These are phyloP conservation scores for Austroboletus novae-zelandiae DNA, from an alignment of 1,284 basidiomycete species.

Conservation along the genomic window DNA sequence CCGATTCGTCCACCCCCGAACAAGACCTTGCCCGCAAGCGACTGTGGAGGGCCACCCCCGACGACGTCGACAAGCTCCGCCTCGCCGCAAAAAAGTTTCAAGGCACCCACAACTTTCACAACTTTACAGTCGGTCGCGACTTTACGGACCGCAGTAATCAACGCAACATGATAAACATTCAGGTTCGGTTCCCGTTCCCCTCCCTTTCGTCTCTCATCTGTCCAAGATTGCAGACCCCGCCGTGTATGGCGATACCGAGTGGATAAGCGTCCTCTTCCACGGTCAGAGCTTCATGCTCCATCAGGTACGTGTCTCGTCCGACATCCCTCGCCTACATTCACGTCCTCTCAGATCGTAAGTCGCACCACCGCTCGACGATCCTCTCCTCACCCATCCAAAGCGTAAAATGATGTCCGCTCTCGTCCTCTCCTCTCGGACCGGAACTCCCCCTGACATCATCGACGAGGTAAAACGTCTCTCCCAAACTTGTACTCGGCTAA, in stretches of 20 bases:
- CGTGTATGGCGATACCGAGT: constrained; percentile 89
- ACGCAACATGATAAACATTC: constrained; percentile 83
- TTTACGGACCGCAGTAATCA: constrained; percentile 81
- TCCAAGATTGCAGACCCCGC: constrained; percentile 72
- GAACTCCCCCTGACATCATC: constrained; percentile 71
- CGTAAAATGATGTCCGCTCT: constrained; percentile 96
- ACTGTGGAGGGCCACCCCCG: constrained; percentile 60
- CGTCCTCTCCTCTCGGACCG: constrained; percentile 76
- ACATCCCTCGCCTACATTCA: constrained; percentile 1
- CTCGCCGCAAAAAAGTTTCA: constrained; percentile 63
- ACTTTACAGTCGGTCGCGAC: constrained; percentile 90
- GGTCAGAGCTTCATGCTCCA: constrained; percentile 99
- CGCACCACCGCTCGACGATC: neutral
- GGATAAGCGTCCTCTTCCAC: constrained; percentile 92
- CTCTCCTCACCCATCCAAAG: constrained; percentile 41
- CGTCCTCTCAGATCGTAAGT: constrained; percentile 18
- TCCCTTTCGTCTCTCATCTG: neutral
- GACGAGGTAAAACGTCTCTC: constrained; percentile 49
- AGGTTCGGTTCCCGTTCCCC: constrained; percentile 46
- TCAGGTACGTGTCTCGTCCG: constrained; percentile 54
- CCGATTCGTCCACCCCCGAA: constrained; percentile 40
- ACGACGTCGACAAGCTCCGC: constrained; percentile 58
- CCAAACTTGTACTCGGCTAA: neutral
- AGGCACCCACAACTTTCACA: constrained; percentile 94
- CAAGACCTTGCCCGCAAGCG: constrained; percentile 64